Evolutionary conservation across 176 grass and related monocot species (phyloP).

Genomic region (Avena insularis): DNA sequence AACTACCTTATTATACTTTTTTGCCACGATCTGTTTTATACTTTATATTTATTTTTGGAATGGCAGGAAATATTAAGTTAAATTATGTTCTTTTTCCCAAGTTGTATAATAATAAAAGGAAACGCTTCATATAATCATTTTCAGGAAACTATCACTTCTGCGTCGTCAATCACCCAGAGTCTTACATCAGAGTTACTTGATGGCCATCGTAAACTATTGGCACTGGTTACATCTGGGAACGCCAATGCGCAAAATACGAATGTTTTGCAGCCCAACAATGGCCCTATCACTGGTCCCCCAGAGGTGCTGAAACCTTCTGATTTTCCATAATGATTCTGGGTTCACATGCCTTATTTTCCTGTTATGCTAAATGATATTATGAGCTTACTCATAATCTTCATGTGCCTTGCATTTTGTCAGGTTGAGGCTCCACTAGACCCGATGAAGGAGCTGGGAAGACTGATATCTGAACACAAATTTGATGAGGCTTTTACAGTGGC

Average conservation of each 20-base stretch:
- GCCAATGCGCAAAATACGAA: conserved; percentile 53
- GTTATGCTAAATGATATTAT: neutral
- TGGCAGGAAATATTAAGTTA: conserved; percentile 9
- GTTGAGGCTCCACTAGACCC: conserved; percentile 84
- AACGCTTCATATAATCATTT: conserved; percentile 27
- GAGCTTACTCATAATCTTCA: neutral
- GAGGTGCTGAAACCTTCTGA: conserved; percentile 54
- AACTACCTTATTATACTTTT: neutral
- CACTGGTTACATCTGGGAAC: conserved; percentile 76
- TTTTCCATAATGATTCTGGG: neutral
- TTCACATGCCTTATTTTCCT: conserved; percentile 8
- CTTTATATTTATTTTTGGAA: conserved; percentile 28
- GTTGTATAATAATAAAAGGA: conserved; percentile 10
- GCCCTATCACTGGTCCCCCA: conserved; percentile 64
- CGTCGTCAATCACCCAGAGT: conserved; percentile 83
- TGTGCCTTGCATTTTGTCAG: conserved; percentile 39
- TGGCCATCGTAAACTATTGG: conserved; percentile 78
- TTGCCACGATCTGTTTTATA: neutral
- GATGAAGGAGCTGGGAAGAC: conserved; percentile 78
- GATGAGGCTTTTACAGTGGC: conserved; percentile 97
- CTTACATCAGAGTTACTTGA: conserved; percentile 88
- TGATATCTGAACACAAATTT: conserved; percentile 83
- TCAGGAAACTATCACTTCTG: conserved; percentile 88
- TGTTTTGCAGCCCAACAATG: conserved; percentile 70
- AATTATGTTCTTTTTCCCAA: conserved; percentile 9